A percentile compares a stretch with the other conserved stretches of the same genome.
These are phyloP conservation scores for Penicillium coffeae DNA, from an alignment of 495 filamentous ascomycete genomes.

Conservation along the genomic window DNA sequence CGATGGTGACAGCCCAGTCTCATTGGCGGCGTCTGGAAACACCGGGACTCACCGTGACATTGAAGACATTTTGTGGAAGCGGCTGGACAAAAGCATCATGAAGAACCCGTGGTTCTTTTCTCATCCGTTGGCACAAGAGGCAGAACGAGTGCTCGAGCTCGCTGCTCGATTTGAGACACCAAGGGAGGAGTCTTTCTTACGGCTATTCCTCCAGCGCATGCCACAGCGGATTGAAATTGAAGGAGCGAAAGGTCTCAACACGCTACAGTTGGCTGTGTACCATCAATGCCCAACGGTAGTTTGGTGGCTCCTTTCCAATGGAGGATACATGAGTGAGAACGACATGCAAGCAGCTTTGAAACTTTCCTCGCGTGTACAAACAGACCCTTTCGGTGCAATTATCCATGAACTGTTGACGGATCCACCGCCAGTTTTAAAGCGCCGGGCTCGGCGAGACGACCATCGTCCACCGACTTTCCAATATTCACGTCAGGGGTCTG, in stretches of 20 bases:
- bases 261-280: slow-evolving; percentile 7
- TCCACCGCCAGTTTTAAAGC: slow-evolving; percentile 9
- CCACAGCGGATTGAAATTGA: neutral
- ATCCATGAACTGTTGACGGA: neutral
- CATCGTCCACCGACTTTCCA: neutral
- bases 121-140: neutral
- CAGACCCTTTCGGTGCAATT: neutral
- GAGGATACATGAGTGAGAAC: slow-evolving; percentile 5
- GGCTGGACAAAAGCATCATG: neutral
- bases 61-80: neutral
- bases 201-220: neutral
- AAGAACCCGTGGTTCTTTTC: neutral
- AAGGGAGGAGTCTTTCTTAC: neutral
- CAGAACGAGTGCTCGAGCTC: neutral
- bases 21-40: neutral
- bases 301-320: slow-evolving; percentile 18
- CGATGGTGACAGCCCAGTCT: neutral
- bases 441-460: neutral
- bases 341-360: neutral
- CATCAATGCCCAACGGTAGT: slow-evolving; percentile 3
- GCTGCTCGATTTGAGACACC: neutral
- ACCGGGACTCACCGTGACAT: neutral
- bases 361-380: neutral
- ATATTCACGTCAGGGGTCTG: neutral
- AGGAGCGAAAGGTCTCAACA: neutral